phyloP scores from a whole-genome alignment of 768 basidiomycete genomes.

The Rhodotorula graminis region DNA sequence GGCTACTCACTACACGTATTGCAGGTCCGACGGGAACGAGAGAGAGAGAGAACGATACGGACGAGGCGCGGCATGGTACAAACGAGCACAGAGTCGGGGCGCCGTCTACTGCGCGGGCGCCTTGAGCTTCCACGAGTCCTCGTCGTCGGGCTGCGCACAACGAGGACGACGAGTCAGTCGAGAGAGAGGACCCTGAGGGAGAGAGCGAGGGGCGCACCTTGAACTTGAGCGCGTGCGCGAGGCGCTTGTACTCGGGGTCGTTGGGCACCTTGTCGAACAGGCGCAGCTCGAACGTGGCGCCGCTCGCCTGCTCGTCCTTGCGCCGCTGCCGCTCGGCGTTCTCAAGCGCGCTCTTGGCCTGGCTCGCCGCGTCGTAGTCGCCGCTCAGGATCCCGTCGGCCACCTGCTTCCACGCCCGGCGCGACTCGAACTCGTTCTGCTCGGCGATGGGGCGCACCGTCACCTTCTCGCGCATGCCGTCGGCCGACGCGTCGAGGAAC shows the following conservation, averaged over 20 bases:
- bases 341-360: slow-evolving; percentile 87
- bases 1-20: too few species aligned
- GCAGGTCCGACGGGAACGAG: too few species aligned
- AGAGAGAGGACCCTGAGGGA: neutral
- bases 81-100: too few species aligned
- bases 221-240: slow-evolving; percentile 17
- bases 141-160: slow-evolving; percentile 20
- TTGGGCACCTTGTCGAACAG: slow-evolving; percentile 67
- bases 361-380: slow-evolving; percentile 84
- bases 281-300: slow-evolving; percentile 65
- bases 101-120: neutral
- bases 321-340: slow-evolving; percentile 86
- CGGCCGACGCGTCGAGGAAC: slow-evolving; percentile 70
- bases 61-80: too few species aligned
- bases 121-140: slow-evolving; percentile 30
- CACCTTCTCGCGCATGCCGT: slow-evolving; percentile 68
- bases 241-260: slow-evolving; percentile 57
- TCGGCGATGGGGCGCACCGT: slow-evolving; percentile 57
- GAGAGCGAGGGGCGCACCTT: slow-evolving; percentile 13
- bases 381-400: slow-evolving; percentile 81
- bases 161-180: neutral
- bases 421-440: slow-evolving; percentile 75
- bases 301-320: slow-evolving; percentile 68
- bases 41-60: too few species aligned
- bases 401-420: slow-evolving; percentile 76